A percentile compares a stretch with the other conserved stretches of the same genome.
These are phyloP conservation scores for Metschnikowia amazonensis DNA, from an alignment of 805 yeast genomes.

Conservation along the genomic window DNA sequence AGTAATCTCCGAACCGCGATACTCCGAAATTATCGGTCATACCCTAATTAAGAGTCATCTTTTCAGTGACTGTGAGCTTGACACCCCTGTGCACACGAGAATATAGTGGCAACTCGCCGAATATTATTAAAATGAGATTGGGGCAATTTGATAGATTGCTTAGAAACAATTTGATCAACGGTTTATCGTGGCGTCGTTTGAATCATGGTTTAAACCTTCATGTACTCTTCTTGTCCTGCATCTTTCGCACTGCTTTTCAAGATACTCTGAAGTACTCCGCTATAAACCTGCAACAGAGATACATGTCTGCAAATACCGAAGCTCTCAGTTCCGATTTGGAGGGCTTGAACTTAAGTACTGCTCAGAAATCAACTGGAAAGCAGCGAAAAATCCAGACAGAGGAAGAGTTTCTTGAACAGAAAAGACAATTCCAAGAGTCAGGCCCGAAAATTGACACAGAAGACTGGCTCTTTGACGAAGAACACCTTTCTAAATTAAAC, in stretches of 20 bases:
- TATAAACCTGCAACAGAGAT: background rate
- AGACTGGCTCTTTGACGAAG: conserved; percentile 37
- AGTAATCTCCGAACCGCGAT: background rate
- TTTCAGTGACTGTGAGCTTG: background rate
- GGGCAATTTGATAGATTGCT: background rate
- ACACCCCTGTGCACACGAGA: background rate
- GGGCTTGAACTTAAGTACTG: background rate
- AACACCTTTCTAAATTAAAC: conserved; percentile 25
- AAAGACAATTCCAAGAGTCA: conserved; percentile 40
- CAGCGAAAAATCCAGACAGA: conserved; percentile 66
- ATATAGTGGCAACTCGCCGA: background rate
- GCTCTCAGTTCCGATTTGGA: background rate
- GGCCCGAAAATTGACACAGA: conserved; percentile 59
- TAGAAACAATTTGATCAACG: background rate
- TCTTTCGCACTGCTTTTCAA: background rate
- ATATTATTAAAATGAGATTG: background rate
- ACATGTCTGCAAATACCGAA: background rate
- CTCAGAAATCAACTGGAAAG: conserved; percentile 16
- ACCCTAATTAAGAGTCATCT: too few species aligned
- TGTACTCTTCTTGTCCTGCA: background rate
- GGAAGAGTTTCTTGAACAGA: conserved; percentile 57
- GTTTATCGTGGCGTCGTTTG: background rate
- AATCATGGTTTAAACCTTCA: background rate
- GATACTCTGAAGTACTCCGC: background rate
- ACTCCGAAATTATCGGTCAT: background rate